phyloP scores from a whole-genome alignment of 164 flowering plant genomes.

The Aristolochia contorta region DNA sequence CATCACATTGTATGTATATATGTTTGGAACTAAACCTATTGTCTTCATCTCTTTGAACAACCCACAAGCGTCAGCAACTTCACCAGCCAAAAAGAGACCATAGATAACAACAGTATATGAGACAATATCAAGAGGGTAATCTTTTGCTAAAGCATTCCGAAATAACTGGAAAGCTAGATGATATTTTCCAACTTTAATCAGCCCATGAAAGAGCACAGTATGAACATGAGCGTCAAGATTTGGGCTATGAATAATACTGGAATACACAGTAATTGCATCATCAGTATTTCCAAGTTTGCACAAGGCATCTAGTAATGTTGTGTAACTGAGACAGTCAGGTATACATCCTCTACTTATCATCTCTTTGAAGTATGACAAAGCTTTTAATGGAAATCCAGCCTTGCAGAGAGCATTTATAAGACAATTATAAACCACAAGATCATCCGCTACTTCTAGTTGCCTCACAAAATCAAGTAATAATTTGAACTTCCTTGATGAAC shows the following conservation, averaged over 20 bases:
- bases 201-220: conserved; percentile 34
- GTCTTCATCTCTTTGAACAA: conserved; percentile 50
- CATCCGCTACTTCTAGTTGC: conserved; percentile 23
- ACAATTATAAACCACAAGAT: conserved; percentile 42
- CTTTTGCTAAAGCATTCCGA: conserved; percentile 23
- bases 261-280: conserved; percentile 41
- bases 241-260: conserved; percentile 25
- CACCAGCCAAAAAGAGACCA: conserved; percentile 40
- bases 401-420: conserved; percentile 37
- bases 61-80: conserved; percentile 30
- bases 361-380: conserved; percentile 31
- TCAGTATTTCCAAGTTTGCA: conserved; percentile 36
- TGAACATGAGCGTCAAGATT: conserved; percentile 48
- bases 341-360: conserved; percentile 38
- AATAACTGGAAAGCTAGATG: conserved; percentile 34
- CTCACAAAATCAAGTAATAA: conserved; percentile 24
- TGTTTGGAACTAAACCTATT: conserved; percentile 34
- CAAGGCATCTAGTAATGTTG: conserved; percentile 35
- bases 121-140: conserved; percentile 40
- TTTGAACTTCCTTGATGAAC: conserved; percentile 21
- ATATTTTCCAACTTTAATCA: conserved; percentile 32
- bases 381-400: conserved; percentile 32
- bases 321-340: conserved; percentile 44
- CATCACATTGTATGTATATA: conserved; percentile 30
- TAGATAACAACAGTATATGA: conserved; percentile 38